Base-by-base conservation (phyloP, 2,329 filamentous ascomycete species). In the Hortaea werneckii region DNA sequence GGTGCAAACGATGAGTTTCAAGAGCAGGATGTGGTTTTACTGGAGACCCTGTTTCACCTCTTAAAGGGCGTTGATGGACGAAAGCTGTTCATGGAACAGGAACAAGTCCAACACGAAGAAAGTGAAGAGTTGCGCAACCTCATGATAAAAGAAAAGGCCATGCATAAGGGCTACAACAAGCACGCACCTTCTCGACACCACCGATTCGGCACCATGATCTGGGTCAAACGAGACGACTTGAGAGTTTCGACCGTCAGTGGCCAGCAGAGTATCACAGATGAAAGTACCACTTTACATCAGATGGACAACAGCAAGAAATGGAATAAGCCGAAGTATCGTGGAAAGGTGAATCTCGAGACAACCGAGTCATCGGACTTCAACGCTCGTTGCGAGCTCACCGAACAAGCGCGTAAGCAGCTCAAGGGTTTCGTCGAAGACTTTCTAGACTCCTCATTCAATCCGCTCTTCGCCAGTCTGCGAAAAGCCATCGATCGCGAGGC, bases 181-280 rank as follows among this genome's bases (percentile, higher is more conserved):
- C 82, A 82, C 59, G 85, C 85, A 2, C 86, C 89, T 0, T 89
- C 87, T 3, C 75, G 92, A 41, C 92, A 98, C 65, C 94, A 89
- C 56, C 79, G 92, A 30, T 98, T 96, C 59, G 92, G 92, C 2
- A 94, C 89, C 8, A 96, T 96, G 86, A 81, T 95, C 30, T 96
- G 90, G 89, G 80, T 98, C 34, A 87, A 94, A 68, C 76, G 89
- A 46, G 85, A 88, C 41, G 84, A 89, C 55, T 81, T 84, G 42
- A 89, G 89, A 58, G 78, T 92, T 57, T 84, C 86, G 0, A 88
- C 89, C 0, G 77, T 98, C 1, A 89, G 88, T 0, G 92, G 92
- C 1, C 90, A 96, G 61, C 83, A 88, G 56, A 85, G 85, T 4
- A 76, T 98, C 39, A 77, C 80, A 3, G 81, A 87, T 57, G 77